A percentile compares a stretch with the other conserved stretches of the same genome.
These are phyloP conservation scores for Solanum chacoense DNA, from an alignment of 305 asterid genomes.

Conservation along the genomic window DNA sequence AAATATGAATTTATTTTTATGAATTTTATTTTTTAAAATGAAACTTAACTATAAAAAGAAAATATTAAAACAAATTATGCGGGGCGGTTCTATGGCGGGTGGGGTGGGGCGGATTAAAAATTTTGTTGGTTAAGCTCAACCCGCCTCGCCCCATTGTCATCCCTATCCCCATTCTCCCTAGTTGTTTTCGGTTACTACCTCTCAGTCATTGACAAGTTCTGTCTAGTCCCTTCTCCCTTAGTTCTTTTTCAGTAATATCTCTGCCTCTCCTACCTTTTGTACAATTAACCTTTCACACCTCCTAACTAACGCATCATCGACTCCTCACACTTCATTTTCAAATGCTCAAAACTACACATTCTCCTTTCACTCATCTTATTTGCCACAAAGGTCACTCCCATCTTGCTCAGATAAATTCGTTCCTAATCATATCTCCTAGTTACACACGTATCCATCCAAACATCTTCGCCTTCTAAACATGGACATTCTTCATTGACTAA, in stretches of 20 bases:
- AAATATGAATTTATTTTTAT: no score
- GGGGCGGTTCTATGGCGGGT: background rate
- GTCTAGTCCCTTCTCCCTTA: background rate
- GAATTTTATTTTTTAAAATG: no score
- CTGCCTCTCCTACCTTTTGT: background rate
- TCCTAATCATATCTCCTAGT: background rate
- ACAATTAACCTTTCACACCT: no score
- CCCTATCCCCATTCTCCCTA: background rate
- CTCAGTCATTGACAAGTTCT: background rate
- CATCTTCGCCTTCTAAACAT: background rate
- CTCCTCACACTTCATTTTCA: background rate
- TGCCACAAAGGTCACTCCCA: background rate
- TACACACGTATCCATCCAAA: background rate
- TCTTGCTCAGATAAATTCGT: no score
- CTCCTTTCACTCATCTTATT: background rate
- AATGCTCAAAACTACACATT: no score
- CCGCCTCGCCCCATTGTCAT: background rate
- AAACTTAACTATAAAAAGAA: no score
- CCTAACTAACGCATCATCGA: background rate
- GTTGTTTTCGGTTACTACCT: background rate
- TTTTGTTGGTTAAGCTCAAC: background rate
- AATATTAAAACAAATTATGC: background rate
- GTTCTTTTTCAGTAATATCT: no score
- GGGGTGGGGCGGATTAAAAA: background rate
- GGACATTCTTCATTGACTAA: background rate